phyloP scores from a whole-genome alignment of 768 basidiomycete genomes.

The Termitomyces sp. region DNA sequence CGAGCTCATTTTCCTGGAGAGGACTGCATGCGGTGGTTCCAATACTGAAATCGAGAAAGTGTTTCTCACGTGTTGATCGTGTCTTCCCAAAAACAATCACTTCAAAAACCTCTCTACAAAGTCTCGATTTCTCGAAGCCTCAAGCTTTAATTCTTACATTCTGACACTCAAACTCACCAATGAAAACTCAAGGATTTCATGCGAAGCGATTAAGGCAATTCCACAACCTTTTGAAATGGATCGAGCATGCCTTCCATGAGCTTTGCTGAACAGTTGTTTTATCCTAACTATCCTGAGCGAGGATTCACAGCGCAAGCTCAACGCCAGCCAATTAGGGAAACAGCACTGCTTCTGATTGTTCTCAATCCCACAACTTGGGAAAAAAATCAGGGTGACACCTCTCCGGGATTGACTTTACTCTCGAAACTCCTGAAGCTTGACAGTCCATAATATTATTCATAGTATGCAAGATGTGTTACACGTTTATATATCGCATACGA shows the following conservation, averaged over 20 bases:
- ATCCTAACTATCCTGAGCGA: neutral
- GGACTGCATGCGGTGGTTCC: neutral
- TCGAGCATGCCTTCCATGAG: neutral
- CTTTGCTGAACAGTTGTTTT: too few species aligned
- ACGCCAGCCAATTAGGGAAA: neutral
- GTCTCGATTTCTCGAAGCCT: neutral
- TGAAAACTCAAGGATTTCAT: neutral
- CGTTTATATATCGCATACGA: neutral
- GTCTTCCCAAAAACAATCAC: neutral
- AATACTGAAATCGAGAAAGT: neutral
- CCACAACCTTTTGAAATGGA: neutral
- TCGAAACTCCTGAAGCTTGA: neutral
- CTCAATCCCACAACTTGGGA: neutral
- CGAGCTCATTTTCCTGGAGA: conserved; percentile 20
- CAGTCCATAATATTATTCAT: neutral
- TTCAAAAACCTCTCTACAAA: neutral
- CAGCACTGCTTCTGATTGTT: neutral
- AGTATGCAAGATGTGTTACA: neutral
- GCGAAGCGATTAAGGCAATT: neutral
- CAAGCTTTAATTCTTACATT: neutral
- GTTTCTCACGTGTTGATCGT: neutral
- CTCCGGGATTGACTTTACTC: neutral
- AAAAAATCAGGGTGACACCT: neutral
- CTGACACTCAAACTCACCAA: neutral
- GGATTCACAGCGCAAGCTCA: neutral